Evolutionary conservation across 139 green algal species (phyloP).

Genomic region (Nannochloris sp.): DNA sequence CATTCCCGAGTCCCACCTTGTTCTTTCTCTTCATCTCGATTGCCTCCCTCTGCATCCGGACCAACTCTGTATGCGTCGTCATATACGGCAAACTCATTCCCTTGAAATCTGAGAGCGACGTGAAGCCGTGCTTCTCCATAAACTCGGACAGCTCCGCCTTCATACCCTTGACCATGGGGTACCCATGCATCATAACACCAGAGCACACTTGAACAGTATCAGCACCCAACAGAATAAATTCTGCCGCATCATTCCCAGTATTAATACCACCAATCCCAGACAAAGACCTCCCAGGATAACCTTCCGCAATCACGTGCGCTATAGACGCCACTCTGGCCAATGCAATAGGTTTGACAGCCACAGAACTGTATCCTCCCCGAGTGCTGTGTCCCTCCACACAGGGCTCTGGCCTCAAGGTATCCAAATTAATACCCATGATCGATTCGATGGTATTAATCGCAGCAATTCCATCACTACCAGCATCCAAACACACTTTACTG

Average conservation of each 20-base stretch:
- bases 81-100: slow-evolving; percentile 81
- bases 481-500: slow-evolving; percentile 41
- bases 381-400: slow-evolving; percentile 44
- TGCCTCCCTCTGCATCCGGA: slow-evolving; percentile 72
- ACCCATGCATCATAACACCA: slow-evolving; percentile 96
- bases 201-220: slow-evolving; percentile 97
- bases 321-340: slow-evolving; percentile 69
- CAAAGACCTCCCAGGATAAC: slow-evolving; percentile 52
- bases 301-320: slow-evolving; percentile 54
- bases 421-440: slow-evolving; percentile 93
- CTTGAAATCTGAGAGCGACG: slow-evolving; percentile 71
- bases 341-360: slow-evolving; percentile 93
- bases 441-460: slow-evolving; percentile 86
- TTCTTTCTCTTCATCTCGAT: slow-evolving; percentile 58
- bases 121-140: slow-evolving; percentile 80
- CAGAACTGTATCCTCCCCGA: slow-evolving; percentile 70
- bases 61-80: slow-evolving; percentile 90
- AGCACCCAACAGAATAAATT: slow-evolving; percentile 91
- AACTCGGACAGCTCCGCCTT: slow-evolving; percentile 67
- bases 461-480: slow-evolving; percentile 56
- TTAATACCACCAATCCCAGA: slow-evolving; percentile 88
- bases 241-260: slow-evolving; percentile 80
- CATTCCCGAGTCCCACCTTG: slow-evolving; percentile 63
- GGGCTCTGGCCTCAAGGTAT: slow-evolving; percentile 74
- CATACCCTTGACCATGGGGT: slow-evolving; percentile 82